Conservation (phyloP, 2,329 filamentous ascomycete species). For the Elsinoe batatas region DNA sequence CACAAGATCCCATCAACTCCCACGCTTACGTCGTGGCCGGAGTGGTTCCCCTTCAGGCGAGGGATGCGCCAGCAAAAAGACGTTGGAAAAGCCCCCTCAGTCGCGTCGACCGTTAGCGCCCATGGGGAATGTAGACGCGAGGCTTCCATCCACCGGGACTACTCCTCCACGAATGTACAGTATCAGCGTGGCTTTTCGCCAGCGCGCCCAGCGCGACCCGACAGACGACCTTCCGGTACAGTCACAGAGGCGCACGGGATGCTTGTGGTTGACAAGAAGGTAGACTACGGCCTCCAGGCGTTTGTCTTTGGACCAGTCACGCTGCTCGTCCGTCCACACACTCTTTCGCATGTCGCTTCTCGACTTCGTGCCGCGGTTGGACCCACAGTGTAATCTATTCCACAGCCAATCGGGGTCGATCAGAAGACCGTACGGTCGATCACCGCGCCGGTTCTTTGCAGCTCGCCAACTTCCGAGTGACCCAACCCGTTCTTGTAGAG, state of each 20-base stretch:
- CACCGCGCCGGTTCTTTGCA: conserved; percentile 10
- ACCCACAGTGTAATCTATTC: conserved; percentile 7
- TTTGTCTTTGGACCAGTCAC: conserved; percentile 3
- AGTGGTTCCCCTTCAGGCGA: background rate
- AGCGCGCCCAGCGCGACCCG: background rate
- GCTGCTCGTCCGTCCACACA: background rate
- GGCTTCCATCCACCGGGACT: background rate
- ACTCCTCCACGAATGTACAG: background rate
- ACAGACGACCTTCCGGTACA: background rate
- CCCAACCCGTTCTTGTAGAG: conserved; percentile 4
- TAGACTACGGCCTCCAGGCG: conserved; percentile 4
- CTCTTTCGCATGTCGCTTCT: background rate
- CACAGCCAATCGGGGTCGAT: conserved; percentile 2
- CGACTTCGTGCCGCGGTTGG: background rate
- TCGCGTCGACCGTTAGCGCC: background rate
- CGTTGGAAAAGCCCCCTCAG: conserved; percentile 9
- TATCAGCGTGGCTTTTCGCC: conserved; percentile 1
- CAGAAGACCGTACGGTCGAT: background rate
- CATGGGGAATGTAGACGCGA: conserved; percentile 6
- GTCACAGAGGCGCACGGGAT: conserved; percentile 7
- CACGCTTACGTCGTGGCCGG: background rate
- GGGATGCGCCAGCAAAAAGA: conserved; percentile 1
- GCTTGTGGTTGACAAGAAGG: background rate
- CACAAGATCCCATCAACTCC: background rate
- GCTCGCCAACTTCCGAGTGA: conserved; percentile 12